These are phyloP conservation scores for Fusarium duplospermum DNA, from an alignment of 2,329 filamentous ascomycete species.

Conservation along the genomic window DNA sequence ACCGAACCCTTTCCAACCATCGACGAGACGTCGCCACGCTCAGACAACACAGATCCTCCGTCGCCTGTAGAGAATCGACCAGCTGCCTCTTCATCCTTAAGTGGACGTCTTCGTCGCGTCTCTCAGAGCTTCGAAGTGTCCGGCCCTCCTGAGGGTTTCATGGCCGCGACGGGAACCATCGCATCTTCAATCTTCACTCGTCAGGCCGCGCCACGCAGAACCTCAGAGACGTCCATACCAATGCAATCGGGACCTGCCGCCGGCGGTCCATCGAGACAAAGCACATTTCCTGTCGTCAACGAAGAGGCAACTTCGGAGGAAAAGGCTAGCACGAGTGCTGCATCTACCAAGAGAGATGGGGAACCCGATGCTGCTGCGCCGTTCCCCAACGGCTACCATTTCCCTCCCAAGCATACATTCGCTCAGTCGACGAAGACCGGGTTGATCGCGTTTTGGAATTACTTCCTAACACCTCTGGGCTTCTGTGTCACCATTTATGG, in stretches of 20 bases:
- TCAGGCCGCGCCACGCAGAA: slow-evolving; percentile 32
- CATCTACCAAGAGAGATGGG: slow-evolving; percentile 18
- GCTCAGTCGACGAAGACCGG: slow-evolving; percentile 69
- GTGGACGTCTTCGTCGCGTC: slow-evolving; percentile 47
- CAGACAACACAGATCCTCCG: slow-evolving; percentile 18
- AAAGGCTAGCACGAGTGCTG: slow-evolving; percentile 3
- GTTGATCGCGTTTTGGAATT: slow-evolving; percentile 74
- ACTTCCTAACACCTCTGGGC: slow-evolving; percentile 79
- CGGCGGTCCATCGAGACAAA: slow-evolving; percentile 40
- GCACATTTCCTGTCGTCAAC: slow-evolving; percentile 30
- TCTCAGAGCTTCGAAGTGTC: slow-evolving; percentile 58
- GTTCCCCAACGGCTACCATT: slow-evolving; percentile 74
- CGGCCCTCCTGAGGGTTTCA: slow-evolving; percentile 59
- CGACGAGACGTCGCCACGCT: slow-evolving; percentile 33
- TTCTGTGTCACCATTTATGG: slow-evolving; percentile 84
- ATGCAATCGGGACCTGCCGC: slow-evolving; percentile 30
- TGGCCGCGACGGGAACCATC: slow-evolving; percentile 59
- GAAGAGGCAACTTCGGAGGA: slow-evolving; percentile 33
- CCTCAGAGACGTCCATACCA: slow-evolving; percentile 32
- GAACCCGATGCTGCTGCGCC: slow-evolving; percentile 51
- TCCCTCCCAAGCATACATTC: slow-evolving; percentile 71
- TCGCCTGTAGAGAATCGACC: slow-evolving; percentile 37
- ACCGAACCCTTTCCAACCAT: slow-evolving; percentile 45
- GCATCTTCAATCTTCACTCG: slow-evolving; percentile 54
- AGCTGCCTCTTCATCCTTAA: slow-evolving; percentile 48